Percentiles rank a stretch among this genome's conserved stretches.
phyloP scores from a whole-genome alignment of 148 eudicot genomes.

The Agrostemma githago region DNA sequence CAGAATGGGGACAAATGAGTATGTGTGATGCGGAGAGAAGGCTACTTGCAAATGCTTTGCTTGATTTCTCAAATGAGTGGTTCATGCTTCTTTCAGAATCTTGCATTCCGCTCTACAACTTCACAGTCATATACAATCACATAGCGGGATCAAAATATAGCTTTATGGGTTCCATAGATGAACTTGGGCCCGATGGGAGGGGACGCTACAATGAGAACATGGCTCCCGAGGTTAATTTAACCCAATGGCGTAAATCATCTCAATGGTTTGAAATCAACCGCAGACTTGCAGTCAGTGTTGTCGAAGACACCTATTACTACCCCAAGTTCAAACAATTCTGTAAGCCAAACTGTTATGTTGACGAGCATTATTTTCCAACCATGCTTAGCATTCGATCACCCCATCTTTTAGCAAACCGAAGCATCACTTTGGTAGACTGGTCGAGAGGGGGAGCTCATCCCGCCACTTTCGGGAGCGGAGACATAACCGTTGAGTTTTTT shows the following conservation, averaged over 20 bases:
- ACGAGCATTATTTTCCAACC: slow-evolving; percentile 91
- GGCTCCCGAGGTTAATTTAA: slow-evolving; percentile 65
- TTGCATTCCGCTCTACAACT: slow-evolving; percentile 72
- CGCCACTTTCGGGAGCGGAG: slow-evolving; percentile 60
- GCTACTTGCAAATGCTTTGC: slow-evolving; percentile 77
- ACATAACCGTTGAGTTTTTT: slow-evolving; percentile 51
- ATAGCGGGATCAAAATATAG: slow-evolving; percentile 52
- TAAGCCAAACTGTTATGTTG: slow-evolving; percentile 68
- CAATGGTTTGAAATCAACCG: slow-evolving; percentile 80
- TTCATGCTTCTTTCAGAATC: slow-evolving; percentile 77
- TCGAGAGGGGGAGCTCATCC: slow-evolving; percentile 90
- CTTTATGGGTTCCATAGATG: slow-evolving; percentile 67
- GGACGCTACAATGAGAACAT: slow-evolving; percentile 62
- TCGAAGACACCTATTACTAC: slow-evolving; percentile 52
- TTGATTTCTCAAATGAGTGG: slow-evolving; percentile 69
- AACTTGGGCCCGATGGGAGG: slow-evolving; percentile 66
- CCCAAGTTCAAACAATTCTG: slow-evolving; percentile 62
- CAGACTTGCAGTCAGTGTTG: slow-evolving; percentile 47
- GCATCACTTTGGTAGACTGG: slow-evolving; percentile 93
- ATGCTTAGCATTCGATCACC: slow-evolving; percentile 65
- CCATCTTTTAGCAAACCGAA: slow-evolving; percentile 56
- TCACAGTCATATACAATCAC: slow-evolving; percentile 53
- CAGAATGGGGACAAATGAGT: slow-evolving; percentile 85
- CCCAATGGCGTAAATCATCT: slow-evolving; percentile 77
- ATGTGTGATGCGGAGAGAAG: slow-evolving; percentile 88